phyloP scores from a whole-genome alignment of 306 rosid genomes.

The Astragalus glycyphyllos region DNA sequence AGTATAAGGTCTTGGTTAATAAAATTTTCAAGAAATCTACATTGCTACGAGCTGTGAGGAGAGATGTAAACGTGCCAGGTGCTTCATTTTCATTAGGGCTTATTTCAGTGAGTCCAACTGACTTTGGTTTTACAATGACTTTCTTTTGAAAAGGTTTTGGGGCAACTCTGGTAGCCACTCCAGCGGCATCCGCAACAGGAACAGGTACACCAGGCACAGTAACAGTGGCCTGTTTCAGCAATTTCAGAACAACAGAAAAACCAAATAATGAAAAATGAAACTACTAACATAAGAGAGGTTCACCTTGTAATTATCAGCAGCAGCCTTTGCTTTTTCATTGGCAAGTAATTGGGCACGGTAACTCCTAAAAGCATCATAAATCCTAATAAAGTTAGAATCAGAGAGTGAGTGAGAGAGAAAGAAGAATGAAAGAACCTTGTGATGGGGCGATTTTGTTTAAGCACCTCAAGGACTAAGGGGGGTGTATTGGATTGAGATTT shows the following conservation, averaged over 20 bases:
- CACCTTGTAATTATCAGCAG: conserved; percentile 73
- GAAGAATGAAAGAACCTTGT: conserved; percentile 58
- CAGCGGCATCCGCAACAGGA: conserved; percentile 47
- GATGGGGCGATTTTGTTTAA: conserved; percentile 81
- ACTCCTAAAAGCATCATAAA: conserved; percentile 56
- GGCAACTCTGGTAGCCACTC: conserved; percentile 49
- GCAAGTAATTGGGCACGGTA: conserved; percentile 88
- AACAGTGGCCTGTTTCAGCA: conserved; percentile 64
- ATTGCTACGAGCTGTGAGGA: conserved; percentile 90
- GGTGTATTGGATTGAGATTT: too few relatives aligned
- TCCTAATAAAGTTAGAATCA: background rate
- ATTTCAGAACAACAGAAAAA: background rate
- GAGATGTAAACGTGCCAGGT: conserved; percentile 61
- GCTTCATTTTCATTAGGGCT: too few relatives aligned
- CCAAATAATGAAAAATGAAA: background rate
- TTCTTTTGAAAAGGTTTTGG: conserved; percentile 61
- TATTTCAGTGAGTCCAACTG: too few relatives aligned
- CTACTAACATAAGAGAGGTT: background rate
- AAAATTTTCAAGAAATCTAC: conserved; percentile 19
- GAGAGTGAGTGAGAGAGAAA: background rate
- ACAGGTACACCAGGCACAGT: conserved; percentile 46
- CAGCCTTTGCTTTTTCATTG: conserved; percentile 77
- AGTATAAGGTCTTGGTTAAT: background rate
- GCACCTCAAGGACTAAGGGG: conserved; percentile 51
- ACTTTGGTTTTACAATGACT: too few relatives aligned